Percentiles rank a stretch among this genome's conserved stretches.
phyloP scores from a whole-genome alignment of 345 rosid genomes.

The Acer campestre region DNA sequence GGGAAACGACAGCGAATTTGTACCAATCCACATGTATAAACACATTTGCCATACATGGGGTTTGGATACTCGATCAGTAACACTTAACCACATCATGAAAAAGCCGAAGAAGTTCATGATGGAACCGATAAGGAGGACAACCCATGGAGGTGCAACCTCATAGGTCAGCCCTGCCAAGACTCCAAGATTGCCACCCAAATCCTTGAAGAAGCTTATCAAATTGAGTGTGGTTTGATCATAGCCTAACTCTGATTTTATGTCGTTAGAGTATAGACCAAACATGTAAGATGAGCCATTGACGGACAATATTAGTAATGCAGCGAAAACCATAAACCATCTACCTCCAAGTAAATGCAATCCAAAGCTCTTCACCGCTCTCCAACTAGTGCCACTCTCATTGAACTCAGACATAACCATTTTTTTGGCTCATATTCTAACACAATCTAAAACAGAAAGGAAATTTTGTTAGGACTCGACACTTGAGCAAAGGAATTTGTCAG shows the following conservation, averaged over 20 bases:
- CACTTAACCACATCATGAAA: conserved; percentile 55
- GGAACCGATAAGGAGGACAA: conserved; percentile 44
- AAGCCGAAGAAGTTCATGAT: conserved; percentile 53
- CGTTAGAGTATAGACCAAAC: conserved; percentile 51
- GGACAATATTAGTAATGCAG: conserved; percentile 43
- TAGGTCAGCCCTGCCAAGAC: conserved; percentile 47
- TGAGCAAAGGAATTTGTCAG: neutral
- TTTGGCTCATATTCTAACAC: neutral
- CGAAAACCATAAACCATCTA: conserved; percentile 61
- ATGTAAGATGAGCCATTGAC: conserved; percentile 58
- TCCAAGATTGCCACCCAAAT: conserved; percentile 58
- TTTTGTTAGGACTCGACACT: neutral
- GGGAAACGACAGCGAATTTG: conserved; percentile 60
- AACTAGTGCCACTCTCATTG: conserved; percentile 16
- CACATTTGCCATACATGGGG: conserved; percentile 64
- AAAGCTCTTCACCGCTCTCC: conserved; percentile 36
- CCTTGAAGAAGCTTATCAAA: conserved; percentile 51
- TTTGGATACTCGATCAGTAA: conserved; percentile 36
- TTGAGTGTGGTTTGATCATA: conserved; percentile 60
- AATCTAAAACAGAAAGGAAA: neutral
- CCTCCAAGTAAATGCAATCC: conserved; percentile 37
- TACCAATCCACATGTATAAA: conserved; percentile 48
- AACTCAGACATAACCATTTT: conserved; percentile 18
- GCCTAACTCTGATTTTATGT: conserved; percentile 40
- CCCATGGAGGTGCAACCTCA: conserved; percentile 56